Percentiles rank a stretch among this genome's conserved stretches.
phyloP scores from a whole-genome alignment of 2,329 filamentous ascomycete genomes.

The Aspergillus sp. region DNA sequence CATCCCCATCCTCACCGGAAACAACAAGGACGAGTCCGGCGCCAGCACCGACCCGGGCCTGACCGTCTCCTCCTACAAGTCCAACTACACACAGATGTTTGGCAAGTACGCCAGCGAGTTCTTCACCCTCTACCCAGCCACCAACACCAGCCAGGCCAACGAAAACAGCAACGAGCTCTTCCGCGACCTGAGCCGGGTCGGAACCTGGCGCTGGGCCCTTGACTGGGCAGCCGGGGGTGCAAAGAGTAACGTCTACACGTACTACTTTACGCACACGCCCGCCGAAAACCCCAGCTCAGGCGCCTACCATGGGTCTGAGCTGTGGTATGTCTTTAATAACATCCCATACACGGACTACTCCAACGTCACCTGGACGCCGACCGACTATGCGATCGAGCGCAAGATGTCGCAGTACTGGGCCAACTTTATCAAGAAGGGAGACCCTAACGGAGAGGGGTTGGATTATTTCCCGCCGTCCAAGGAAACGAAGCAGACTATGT shows the following conservation, averaged over 20 bases:
- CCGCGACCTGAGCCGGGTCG: slow-evolving; percentile 18
- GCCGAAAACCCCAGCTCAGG: slow-evolving; percentile 15
- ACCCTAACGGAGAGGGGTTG: slow-evolving; percentile 29
- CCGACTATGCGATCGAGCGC: slow-evolving; percentile 21
- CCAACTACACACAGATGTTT: slow-evolving; percentile 14
- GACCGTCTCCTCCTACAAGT: slow-evolving; percentile 10
- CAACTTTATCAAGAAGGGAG: slow-evolving; percentile 26
- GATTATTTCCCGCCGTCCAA: not conserved
- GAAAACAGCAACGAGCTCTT: slow-evolving; percentile 18
- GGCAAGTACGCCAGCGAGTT: slow-evolving; percentile 9
- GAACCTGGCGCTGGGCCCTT: slow-evolving; percentile 20
- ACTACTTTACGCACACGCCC: slow-evolving; percentile 26
- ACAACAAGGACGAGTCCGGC: slow-evolving; percentile 24
- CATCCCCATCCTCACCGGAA: slow-evolving; percentile 25
- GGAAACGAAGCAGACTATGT: not conserved
- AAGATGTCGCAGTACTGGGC: slow-evolving; percentile 25
- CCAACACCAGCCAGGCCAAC: slow-evolving; percentile 13
- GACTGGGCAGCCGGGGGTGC: slow-evolving; percentile 19
- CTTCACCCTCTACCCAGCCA: slow-evolving; percentile 20
- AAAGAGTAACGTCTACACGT: slow-evolving; percentile 21
- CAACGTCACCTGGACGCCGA: slow-evolving; percentile 19
- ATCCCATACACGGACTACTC: slow-evolving; percentile 19
- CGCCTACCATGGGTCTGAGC: slow-evolving; percentile 25
- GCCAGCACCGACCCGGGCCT: slow-evolving; percentile 6
- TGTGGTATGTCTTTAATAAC: slow-evolving; percentile 30